These are phyloP conservation scores for Dactylellina sp. DNA, from an alignment of 2,329 filamentous ascomycete genomes.

Conservation along the genomic window DNA sequence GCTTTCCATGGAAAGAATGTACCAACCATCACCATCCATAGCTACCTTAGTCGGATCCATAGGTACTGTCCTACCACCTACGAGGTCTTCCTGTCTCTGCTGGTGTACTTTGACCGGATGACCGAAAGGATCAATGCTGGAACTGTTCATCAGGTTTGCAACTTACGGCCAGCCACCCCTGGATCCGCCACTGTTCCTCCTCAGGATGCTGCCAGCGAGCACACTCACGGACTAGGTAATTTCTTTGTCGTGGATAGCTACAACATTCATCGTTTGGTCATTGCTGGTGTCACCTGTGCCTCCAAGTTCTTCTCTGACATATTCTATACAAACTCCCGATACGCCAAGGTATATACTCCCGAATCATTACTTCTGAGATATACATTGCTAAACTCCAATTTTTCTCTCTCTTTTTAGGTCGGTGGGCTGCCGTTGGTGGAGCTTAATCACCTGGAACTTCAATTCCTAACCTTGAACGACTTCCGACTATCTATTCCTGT, in stretches of 20 bases:
- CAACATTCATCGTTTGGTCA: slow-evolving; percentile 96
- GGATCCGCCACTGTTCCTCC: slow-evolving; percentile 51
- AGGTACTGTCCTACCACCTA: slow-evolving; percentile 99
- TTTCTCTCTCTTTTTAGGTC: slow-evolving; percentile 81
- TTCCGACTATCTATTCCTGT: slow-evolving; percentile 93
- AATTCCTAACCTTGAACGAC: slow-evolving; percentile 95
- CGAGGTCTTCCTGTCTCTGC: slow-evolving; percentile 92
- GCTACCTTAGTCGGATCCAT: slow-evolving; percentile 94
- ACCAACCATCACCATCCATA: slow-evolving; percentile 94
- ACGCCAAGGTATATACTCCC: slow-evolving; percentile 81
- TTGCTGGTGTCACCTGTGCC: slow-evolving; percentile 95
- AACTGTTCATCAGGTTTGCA: slow-evolving; percentile 48
- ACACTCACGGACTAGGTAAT: slow-evolving; percentile 68
- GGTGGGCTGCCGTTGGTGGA: slow-evolving; percentile 91
- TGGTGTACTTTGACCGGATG: slow-evolving; percentile 99
- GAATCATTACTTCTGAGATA: slow-evolving; percentile 53
- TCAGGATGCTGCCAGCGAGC: slow-evolving; percentile 34
- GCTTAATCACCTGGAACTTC: slow-evolving; percentile 93
- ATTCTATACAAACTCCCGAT: slow-evolving; percentile 98
- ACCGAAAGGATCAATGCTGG: slow-evolving; percentile 86
- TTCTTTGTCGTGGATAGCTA: slow-evolving; percentile 98
- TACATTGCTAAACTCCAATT: slow-evolving; percentile 18
- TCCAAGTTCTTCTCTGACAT: slow-evolving; percentile 99
- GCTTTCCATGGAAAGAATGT: slow-evolving; percentile 99
- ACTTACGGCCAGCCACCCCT: slow-evolving; percentile 40